Percentiles rank a stretch among this genome's conserved stretches.
Conservation (phyloP, 306 rosid species). For the Lagenaria siceraria region DNA sequence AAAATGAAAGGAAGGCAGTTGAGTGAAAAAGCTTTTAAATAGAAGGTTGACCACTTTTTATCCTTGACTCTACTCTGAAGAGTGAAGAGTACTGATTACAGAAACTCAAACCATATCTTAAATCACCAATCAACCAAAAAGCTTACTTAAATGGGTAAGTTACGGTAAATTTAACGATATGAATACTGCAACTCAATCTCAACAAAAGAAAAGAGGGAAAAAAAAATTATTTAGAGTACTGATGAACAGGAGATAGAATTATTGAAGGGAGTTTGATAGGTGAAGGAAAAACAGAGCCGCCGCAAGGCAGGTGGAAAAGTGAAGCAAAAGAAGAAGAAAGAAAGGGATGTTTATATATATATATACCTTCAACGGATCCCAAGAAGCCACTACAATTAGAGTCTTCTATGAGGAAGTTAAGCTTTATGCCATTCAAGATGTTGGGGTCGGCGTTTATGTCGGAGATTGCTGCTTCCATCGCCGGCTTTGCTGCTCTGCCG, state of each 20-base stretch:
- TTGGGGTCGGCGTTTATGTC: slow-evolving; percentile 57
- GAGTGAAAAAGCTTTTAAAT: background rate
- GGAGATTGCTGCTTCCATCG: slow-evolving; percentile 57
- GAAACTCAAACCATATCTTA: background rate
- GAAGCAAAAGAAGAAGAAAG: background rate
- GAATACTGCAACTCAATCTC: background rate
- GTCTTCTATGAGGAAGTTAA: slow-evolving; percentile 35
- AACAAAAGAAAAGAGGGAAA: too few species aligned
- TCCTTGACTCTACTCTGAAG: background rate
- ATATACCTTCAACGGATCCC: slow-evolving; percentile 64
- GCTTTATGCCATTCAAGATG: slow-evolving; percentile 45
- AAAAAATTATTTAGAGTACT: background rate
- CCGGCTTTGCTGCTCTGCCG: slow-evolving; percentile 57
- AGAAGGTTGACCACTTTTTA: background rate
- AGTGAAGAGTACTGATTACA: background rate
- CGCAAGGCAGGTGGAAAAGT: background rate
- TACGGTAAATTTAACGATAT: too few species aligned
- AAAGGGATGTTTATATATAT: too few species aligned
- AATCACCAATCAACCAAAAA: too few species aligned
- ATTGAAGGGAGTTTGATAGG: background rate
- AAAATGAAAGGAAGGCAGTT: background rate
- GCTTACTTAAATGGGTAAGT: too few species aligned
- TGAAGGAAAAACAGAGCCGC: background rate
- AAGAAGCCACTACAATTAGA: slow-evolving; percentile 52
- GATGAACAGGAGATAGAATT: background rate